Evolutionary conservation across 768 basidiomycete genomes (phyloP).

Genomic region (Termitomyces sp.): DNA sequence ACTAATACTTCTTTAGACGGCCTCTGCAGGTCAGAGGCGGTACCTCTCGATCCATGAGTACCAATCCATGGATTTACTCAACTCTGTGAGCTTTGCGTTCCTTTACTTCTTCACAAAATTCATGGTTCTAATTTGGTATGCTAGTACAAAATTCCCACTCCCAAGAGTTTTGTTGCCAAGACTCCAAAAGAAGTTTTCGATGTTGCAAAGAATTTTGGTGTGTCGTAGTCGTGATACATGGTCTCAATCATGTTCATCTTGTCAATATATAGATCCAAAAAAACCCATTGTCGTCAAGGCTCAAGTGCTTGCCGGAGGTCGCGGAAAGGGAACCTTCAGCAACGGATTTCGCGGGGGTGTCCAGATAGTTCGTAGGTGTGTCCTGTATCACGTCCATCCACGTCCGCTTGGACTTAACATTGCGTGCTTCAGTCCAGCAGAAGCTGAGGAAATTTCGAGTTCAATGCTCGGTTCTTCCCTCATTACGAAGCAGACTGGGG

Average conservation of each 20-base stretch:
- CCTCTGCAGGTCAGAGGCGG: conserved; percentile 80
- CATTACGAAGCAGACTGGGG: conserved; percentile 98
- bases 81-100: conserved; percentile 61
- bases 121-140: neutral
- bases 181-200: conserved; percentile 84
- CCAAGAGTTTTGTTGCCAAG: conserved; percentile 84
- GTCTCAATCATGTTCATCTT: conserved; percentile 7
- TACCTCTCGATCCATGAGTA: conserved; percentile 97
- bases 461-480: conserved; percentile 95
- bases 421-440: conserved; percentile 54
- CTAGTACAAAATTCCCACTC: conserved; percentile 94
- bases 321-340: conserved; percentile 96
- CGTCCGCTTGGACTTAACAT: neutral
- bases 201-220: conserved; percentile 87
- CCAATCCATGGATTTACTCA: conserved; percentile 92
- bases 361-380: conserved; percentile 83
- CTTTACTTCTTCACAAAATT: neutral
- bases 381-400: conserved; percentile 2
- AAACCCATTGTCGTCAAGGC: conserved; percentile 93
- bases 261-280: conserved; percentile 46
- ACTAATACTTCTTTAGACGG: conserved; percentile 36
- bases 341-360: conserved; percentile 97
- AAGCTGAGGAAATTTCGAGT: conserved; percentile 80
- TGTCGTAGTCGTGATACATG: conserved; percentile 15
- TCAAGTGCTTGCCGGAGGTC: conserved; percentile 96